Evolutionary conservation across 306 rosid species (phyloP), one percentile per base, ranked within the genome.

Genomic region (Dicorynia guianensis): DNA sequence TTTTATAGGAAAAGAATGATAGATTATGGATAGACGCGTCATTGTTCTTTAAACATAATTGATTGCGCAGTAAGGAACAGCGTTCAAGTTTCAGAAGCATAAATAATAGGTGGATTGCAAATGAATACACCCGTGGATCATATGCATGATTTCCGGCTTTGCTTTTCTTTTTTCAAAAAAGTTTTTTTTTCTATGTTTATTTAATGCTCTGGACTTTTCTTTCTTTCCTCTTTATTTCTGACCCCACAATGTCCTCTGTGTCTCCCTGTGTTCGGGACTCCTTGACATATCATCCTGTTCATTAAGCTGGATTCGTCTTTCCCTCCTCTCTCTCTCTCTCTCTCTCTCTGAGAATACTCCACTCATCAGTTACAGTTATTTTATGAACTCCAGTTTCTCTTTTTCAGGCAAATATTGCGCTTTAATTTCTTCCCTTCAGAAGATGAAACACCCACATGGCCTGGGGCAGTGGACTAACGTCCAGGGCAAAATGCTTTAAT

Each of bases 121-220:
- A 67, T 49, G 9, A 48, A 20, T 47, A 8, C 58, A 8, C 39
- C 44, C 71, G 56, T 47, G 30, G 59, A 49, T 67, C 44, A 67
- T 67, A 30, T 67, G 46, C 59, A 48, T 48, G 59, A 67, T 33
- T 48, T 67, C 42, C 8, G 72, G 72, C 19, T 14, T 47, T 65
- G 11, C 11, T 20, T 43, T 12, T 61, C 18, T 40, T 42, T 14
- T 25, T 25, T 25, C 30, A 25, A 25, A 25, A 25, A 10, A 5
- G 0, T 18, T 19, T 0, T 63, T 5, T 7, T 55, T 17, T 1
- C 5, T 8, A 25, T 25, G 4, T 4, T 15, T 15, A 3, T n/a
- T 14, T 34, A 2, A 2, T 11, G 33, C 18, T n/a, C 8, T 20
- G 35, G 36, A 35, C 35, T 6, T 55, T 15, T 55, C 35, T 55